A percentile compares a stretch with the other conserved stretches of the same genome.
Conservation (phyloP, 2,329 filamentous ascomycete species). For the Laburnicola sp. region DNA sequence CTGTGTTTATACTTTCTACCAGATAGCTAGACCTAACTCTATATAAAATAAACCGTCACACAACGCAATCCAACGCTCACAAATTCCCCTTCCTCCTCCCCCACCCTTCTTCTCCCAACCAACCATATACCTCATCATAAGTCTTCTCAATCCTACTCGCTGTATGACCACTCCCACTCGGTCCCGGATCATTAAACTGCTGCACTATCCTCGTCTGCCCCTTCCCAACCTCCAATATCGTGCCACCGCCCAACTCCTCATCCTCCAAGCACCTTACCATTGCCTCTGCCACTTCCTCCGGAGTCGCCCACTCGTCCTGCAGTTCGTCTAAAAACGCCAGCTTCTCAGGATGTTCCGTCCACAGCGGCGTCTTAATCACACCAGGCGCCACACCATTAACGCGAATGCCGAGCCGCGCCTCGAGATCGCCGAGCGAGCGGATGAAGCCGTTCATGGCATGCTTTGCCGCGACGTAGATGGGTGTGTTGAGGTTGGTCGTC, state of each 20-base stretch:
- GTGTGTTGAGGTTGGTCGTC: slow-evolving; percentile 40
- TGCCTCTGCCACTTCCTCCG: slow-evolving; percentile 62
- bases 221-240: slow-evolving; percentile 60
- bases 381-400: slow-evolving; percentile 65
- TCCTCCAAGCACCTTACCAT: slow-evolving; percentile 62
- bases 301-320: slow-evolving; percentile 60
- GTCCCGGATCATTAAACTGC: slow-evolving; percentile 58
- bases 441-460: slow-evolving; percentile 54
- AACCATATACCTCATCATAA: slow-evolving; percentile 55
- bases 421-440: slow-evolving; percentile 55
- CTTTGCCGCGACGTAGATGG: slow-evolving; percentile 53
- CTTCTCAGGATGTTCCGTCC: slow-evolving; percentile 65
- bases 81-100: slow-evolving; percentile 38
- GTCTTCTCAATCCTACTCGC: slow-evolving; percentile 48
- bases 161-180: slow-evolving; percentile 52
- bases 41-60: neutral
- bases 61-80: neutral
- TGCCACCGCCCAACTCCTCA: slow-evolving; percentile 49
- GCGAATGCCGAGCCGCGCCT: slow-evolving; percentile 55
- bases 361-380: slow-evolving; percentile 63
- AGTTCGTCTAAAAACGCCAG: slow-evolving; percentile 53
- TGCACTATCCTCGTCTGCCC: slow-evolving; percentile 55
- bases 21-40: too few relatives aligned
- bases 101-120: slow-evolving; percentile 56
- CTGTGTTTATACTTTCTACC: too few relatives aligned